Base-by-base conservation (phyloP, 257 asterid species). In the Solanum lignicaule region DNA sequence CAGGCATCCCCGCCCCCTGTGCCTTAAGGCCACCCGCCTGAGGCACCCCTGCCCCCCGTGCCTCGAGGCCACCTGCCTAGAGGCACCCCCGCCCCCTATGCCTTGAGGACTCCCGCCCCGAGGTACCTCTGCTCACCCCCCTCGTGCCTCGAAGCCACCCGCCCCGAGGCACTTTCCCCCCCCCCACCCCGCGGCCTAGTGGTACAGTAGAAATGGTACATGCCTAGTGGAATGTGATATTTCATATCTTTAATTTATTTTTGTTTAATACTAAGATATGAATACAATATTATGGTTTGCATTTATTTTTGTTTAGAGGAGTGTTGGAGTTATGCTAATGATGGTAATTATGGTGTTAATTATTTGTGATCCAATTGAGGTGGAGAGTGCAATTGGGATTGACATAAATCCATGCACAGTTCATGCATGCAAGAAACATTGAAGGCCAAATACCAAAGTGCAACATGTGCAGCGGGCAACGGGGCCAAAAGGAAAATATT, bases 301-400 rank as follows among this genome's bases (percentile, higher is more conserved):
- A 41, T 39, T 39, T 41, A 78, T 27, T 15, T 7, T 43, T 60
- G 33, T 6, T n/a, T 39, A 60, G 62, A 78, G 48, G 46, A 39
- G 58, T 83, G 86, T 79, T 79, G 74, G 5, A 86, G 84, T 46
- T 90, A n/a, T 75, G 33, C 23, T 39, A 76, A 27, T 76, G 18
- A 72, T 88, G 78, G 66, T 81, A 1, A 83, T 31, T 66, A 65
- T 81, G 38, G 14, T 66, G 7, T 65, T 25, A 39, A 25, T 90
- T 52, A 76, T 87, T 82, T 33, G 87, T 87, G 89, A 32, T 38
- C 93, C 94, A 86, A 39, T 38, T 48, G 41, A 73, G 29, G 93
- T 90, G 92, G 92, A 94, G 86, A 12, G 93, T 89, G 94, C 93
- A 41, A 62, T 92, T 52, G 95, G 96, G 27, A 90, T 94, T 29